These are phyloP conservation scores for Auricularia cornea DNA, from an alignment of 768 basidiomycete genomes.

Conservation along the genomic window DNA sequence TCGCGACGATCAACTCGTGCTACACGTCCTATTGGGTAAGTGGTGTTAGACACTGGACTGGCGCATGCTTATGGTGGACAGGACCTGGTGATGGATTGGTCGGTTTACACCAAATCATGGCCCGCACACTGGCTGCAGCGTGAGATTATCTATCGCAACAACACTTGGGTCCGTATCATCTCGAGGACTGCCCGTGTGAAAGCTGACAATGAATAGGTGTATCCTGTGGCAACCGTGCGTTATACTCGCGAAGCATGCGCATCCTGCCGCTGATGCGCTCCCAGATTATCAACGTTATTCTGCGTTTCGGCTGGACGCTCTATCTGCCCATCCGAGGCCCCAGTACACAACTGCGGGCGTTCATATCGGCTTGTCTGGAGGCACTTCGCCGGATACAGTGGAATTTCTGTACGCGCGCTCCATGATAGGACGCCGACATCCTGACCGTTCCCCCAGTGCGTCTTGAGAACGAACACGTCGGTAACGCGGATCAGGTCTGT, in stretches of 20 bases:
- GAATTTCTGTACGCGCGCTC: constrained; percentile 69
- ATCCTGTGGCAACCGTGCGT: constrained; percentile 72
- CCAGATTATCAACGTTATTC: constrained; percentile 59
- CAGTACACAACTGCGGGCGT: constrained; percentile 46
- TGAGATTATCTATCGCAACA: constrained; percentile 64
- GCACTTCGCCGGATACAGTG: constrained; percentile 77
- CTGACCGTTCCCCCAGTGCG: constrained; percentile 40
- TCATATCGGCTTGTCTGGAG: constrained; percentile 65
- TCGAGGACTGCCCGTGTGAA: background rate
- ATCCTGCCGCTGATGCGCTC: background rate
- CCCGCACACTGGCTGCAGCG: constrained; percentile 56
- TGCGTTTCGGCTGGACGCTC: constrained; percentile 78
- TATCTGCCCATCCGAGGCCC: constrained; percentile 55
- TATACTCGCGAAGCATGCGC: background rate
- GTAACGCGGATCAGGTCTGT: constrained; percentile 70
- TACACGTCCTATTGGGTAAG: constrained; percentile 79
- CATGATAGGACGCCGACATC: background rate
- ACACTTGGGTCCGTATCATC: constrained; percentile 40
- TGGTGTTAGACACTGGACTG: background rate
- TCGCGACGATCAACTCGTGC: constrained; percentile 49
- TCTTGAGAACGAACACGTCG: constrained; percentile 84
- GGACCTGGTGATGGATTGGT: constrained; percentile 94
- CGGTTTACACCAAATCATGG: constrained; percentile 52
- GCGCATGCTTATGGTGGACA: constrained; percentile 18
- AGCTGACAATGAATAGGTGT: constrained; percentile 36